Base-by-base conservation (phyloP, 116 monocot species). In the Posidonia oceanica region DNA sequence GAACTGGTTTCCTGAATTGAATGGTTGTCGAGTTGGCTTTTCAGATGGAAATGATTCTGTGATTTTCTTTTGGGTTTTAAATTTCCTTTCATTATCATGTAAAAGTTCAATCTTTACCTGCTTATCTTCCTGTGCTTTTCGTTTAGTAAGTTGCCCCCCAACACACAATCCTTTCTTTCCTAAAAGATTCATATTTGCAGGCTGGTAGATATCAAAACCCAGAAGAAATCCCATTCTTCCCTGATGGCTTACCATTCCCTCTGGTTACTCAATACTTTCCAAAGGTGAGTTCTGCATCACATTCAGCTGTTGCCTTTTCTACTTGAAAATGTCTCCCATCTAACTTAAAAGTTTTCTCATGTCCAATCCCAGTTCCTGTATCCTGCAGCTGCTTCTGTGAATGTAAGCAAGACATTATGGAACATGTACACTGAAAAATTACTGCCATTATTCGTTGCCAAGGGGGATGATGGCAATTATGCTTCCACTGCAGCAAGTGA, bases 181-280 rank as follows among this genome's bases (percentile, higher is more conserved):
- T 60, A 62, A 13, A 8, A 36, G 4, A 4, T 63, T 63, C 37
- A 48, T 40, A 52, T 84, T 72, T 77, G n/a, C 60, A 95, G 96
- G 80, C 71, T 60, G 97, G 97, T 52, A 69, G 84, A 38, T 97
- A 97, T 70, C 78, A 72, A 75, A 92, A 87, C 67, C 92, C 87
- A 64, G 92, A 92, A 52, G 91, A 73, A 41, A 18, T 73, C 36
- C 73, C 73, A n/a, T 69, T 75, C 61, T 75, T 75, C 22, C 40
- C 40, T n/a, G 69, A 71, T 38, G 36, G 64, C 21, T 48, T 84
- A 29, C 77, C 80, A 7, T 51, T 11, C 4, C 69, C 74, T 38
- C 17, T 77, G 5, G 66, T 65, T 0, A 74, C 83, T 58, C 72
- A 71, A 56, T 67, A 74, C 59, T 84, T 73, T 70, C 42, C 77